Base-by-base conservation (phyloP, 352 stramenopile genomes). In the Pilasporangium apinafurcum region DNA sequence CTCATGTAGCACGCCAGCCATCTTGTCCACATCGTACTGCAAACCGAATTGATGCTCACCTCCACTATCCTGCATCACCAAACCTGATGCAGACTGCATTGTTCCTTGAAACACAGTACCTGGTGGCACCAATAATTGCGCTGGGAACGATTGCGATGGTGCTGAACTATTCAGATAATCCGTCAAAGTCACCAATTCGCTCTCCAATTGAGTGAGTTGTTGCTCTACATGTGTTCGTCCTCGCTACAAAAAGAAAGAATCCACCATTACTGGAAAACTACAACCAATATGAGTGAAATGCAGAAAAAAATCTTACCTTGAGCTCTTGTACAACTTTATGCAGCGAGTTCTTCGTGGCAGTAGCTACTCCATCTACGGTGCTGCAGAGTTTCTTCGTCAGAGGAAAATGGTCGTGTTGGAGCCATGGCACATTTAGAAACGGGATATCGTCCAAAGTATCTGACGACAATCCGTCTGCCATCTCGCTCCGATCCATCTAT, bases 371-470 rank as follows among this genome's bases (percentile, higher is more conserved):
- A 27, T 78, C 62, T 2, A 51, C 41, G 8, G 74, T 46, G 41
- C 68, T 79, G 39, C 68, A 73, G 5, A 55, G 60, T 36, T 68
- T 57, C 52, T 90, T 90, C 3, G 70, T 72, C 13, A 44, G 55
- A 7, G 59, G 35, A 36, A 86, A 90, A 31, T 77, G 64, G 46
- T 87, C 75, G 42, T 90, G 78, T 31, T 62, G 59, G 35, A 90
- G 56, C 72, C 69, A 90, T 22, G 75, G 78, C 17, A 73, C 63
- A 7, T 53, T 46, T 16, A 86, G 56, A 37, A 70, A 62, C 40
- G 44, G 45, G 16, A 36, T n/a, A n/a, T n/a, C n/a, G n/a, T n/a
- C 35, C 26, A 40, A 47, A 26, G 44, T 29, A 25, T 17, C 27
- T 7, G 27, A 17, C 17, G 36, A 24, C 14, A 37, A 21, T 28